A percentile compares a stretch with the other conserved stretches of the same genome.
Conservation (phyloP, 805 yeast genomes). For the Maudiozyma bulderi region DNA sequence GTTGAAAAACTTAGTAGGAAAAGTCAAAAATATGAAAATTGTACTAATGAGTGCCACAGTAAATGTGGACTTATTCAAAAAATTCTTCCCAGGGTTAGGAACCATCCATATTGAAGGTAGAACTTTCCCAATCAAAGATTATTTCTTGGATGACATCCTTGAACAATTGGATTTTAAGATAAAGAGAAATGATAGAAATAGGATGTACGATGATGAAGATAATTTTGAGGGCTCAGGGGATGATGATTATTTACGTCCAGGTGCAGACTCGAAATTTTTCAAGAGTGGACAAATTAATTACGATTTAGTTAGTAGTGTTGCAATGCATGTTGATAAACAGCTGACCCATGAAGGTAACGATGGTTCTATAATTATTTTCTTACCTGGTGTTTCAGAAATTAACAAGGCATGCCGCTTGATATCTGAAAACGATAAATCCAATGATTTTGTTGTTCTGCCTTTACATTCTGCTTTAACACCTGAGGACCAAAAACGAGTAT, state of each 20-base stretch:
- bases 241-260: slow-evolving; percentile 42
- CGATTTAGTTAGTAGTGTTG: slow-evolving; percentile 53
- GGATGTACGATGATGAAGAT: slow-evolving; percentile 15
- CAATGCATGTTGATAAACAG: slow-evolving; percentile 41
- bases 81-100: slow-evolving; percentile 51
- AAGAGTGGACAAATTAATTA: slow-evolving; percentile 62
- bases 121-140: slow-evolving; percentile 82
- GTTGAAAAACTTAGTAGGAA: slow-evolving; percentile 48
- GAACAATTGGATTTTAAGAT: slow-evolving; percentile 48
- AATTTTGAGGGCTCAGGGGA: slow-evolving; percentile 10
- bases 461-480: slow-evolving; percentile 83
- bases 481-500: slow-evolving; percentile 71
- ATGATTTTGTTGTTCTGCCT: slow-evolving; percentile 47
- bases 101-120: slow-evolving; percentile 85
- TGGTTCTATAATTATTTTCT: slow-evolving; percentile 76
- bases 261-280: slow-evolving; percentile 58
- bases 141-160: slow-evolving; percentile 60
- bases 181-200: slow-evolving; percentile 17
- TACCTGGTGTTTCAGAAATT: slow-evolving; percentile 90
- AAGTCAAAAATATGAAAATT: slow-evolving; percentile 45
- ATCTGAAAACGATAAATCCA: slow-evolving; percentile 7
- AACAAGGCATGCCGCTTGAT: slow-evolving; percentile 39
- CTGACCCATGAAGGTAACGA: slow-evolving; percentile 33
- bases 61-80: slow-evolving; percentile 53
- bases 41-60: slow-evolving; percentile 94